Conservation (phyloP, 164 flowering plant species). For the Vitis labrusca region DNA sequence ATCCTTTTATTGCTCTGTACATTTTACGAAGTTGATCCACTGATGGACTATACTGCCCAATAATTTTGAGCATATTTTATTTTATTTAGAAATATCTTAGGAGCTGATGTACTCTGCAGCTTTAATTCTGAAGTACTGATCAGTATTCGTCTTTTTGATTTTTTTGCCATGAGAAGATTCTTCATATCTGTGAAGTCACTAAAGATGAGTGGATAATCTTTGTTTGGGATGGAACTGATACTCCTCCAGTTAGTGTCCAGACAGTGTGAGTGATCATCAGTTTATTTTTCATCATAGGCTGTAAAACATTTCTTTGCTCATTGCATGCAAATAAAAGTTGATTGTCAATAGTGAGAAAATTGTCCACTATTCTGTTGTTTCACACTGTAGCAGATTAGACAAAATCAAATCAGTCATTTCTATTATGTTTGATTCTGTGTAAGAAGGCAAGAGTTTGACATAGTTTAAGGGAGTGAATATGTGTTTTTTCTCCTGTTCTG, state of each 20-base stretch:
- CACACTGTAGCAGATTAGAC: too few relatives aligned
- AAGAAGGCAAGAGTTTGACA: too few relatives aligned
- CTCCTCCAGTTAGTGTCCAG: conserved; percentile 45
- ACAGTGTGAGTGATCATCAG: conserved; percentile 38
- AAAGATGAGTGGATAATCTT: conserved; percentile 49
- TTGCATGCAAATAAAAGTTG: neutral
- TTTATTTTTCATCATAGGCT: neutral
- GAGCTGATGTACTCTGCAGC: too few relatives aligned
- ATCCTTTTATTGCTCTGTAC: neutral
- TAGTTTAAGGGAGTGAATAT: too few relatives aligned
- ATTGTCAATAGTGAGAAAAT: neutral
- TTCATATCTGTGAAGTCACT: conserved; percentile 51
- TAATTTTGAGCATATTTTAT: neutral
- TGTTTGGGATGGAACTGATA: conserved; percentile 95
- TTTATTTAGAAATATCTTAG: neutral
- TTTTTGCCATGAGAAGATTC: conserved; percentile 40
- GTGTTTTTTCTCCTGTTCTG: too few relatives aligned
- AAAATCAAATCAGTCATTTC: too few relatives aligned
- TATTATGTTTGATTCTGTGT: too few relatives aligned
- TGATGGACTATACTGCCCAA: too few relatives aligned
- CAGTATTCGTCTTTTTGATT: neutral
- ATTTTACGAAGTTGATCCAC: neutral
- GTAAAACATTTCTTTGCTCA: neutral
- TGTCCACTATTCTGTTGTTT: too few relatives aligned
- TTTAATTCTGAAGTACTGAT: neutral